Conservation (phyloP, 2,329 filamentous ascomycete species). For the Penicillium sp. region DNA sequence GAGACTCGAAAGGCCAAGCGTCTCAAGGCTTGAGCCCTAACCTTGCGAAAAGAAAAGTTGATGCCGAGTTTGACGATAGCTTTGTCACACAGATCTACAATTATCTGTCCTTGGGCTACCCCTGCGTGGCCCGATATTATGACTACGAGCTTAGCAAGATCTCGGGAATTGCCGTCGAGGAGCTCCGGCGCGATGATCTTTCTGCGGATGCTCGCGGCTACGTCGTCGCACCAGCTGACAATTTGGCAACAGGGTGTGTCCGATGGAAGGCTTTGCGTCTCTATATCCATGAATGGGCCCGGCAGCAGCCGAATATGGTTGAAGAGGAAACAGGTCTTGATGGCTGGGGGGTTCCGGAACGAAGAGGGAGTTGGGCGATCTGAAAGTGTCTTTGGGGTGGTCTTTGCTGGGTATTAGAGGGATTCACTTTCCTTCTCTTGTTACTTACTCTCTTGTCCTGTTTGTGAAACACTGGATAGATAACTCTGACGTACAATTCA, state of each 20-base stretch:
- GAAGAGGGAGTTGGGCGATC: constrained; percentile 70
- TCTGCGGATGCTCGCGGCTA: constrained; percentile 69
- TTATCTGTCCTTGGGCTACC: constrained; percentile 91
- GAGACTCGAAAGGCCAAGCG: not conserved
- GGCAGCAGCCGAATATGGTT: constrained; percentile 75
- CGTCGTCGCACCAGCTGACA: constrained; percentile 57
- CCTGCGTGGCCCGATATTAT: constrained; percentile 77
- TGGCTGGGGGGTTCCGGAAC: constrained; percentile 65
- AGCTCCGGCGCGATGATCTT: constrained; percentile 72
- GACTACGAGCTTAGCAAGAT: constrained; percentile 86
- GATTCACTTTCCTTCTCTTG: not conserved
- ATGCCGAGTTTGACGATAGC: constrained; percentile 72
- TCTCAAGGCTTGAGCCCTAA: constrained; percentile 4
- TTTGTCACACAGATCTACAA: constrained; percentile 98
- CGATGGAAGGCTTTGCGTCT: constrained; percentile 81
- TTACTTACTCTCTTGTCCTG: not conserved
- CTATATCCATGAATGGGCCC: constrained; percentile 88
- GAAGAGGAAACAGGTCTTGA: constrained; percentile 56
- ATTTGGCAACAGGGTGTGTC: constrained; percentile 57
- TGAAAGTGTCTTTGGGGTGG: constrained; percentile 33
- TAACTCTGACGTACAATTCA: not conserved
- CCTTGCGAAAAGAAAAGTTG: constrained; percentile 36
- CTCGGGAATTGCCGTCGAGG: constrained; percentile 65
- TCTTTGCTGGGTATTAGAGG: not conserved
- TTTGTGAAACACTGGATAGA: not conserved